A percentile compares a stretch with the other conserved stretches of the same genome.
Evolutionary conservation across 169 alveolate genomes (phyloP).

Genomic region (Plasmodium yoelii): DNA sequence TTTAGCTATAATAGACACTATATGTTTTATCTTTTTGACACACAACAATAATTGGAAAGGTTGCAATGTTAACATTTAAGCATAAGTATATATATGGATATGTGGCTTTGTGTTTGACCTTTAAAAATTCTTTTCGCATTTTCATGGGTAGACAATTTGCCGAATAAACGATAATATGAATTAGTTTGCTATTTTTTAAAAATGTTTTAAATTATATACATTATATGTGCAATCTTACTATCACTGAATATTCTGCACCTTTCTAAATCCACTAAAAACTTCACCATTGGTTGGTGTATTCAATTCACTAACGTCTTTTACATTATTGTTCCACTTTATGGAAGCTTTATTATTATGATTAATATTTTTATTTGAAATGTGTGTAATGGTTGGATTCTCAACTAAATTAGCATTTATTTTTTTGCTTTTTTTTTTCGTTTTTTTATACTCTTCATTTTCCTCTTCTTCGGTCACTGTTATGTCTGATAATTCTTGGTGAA

Average conservation of each 20-base stretch:
- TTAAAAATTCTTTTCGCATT: too few species aligned
- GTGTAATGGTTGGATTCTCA: conserved; percentile 1
- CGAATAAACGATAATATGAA: too few species aligned
- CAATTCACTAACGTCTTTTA: conserved; percentile 69
- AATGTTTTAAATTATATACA: too few species aligned
- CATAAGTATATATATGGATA: too few species aligned
- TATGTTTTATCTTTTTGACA: too few species aligned
- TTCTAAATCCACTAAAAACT: conserved; percentile 69
- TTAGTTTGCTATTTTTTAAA: too few species aligned
- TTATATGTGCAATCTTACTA: too few species aligned
- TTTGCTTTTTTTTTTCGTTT: conserved; percentile 56
- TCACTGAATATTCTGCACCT: conserved; percentile 38
- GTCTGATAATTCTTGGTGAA: conserved; percentile 71
- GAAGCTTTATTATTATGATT: conserved; percentile 68
- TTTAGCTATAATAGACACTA: too few species aligned
- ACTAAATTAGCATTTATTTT: conserved; percentile 37
- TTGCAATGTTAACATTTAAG: too few species aligned
- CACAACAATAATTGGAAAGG: too few species aligned
- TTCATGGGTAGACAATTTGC: too few species aligned
- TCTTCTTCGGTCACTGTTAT: conserved; percentile 76
- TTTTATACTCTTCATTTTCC: conserved; percentile 56
- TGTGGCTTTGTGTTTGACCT: too few species aligned
- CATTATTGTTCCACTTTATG: conserved; percentile 71
- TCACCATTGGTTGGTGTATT: conserved; percentile 75
- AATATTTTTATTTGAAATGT: conserved; percentile 11